A percentile compares a stretch with the other conserved stretches of the same genome.
Evolutionary conservation across 2,329 filamentous ascomycete genomes (phyloP).

Genomic region (Byssothecium circinans): DNA sequence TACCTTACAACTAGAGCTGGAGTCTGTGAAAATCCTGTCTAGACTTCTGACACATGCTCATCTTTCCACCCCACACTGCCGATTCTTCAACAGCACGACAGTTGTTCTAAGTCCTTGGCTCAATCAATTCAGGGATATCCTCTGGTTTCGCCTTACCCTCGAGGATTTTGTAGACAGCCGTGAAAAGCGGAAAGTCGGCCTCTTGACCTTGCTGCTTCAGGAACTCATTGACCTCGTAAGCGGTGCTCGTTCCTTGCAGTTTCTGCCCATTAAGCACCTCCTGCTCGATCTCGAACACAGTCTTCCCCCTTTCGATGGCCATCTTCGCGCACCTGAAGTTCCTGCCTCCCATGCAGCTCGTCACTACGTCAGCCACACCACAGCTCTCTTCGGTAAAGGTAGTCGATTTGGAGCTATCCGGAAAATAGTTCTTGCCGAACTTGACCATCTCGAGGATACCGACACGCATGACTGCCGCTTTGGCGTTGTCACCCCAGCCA

Average conservation of each 20-base stretch:
- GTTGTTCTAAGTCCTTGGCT: conserved; percentile 34
- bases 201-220: conserved; percentile 76
- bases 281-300: conserved; percentile 84
- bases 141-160: conserved; percentile 75
- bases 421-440: conserved; percentile 93
- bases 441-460: conserved; percentile 88
- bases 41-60: too few relatives aligned
- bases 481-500: conserved; percentile 98
- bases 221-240: conserved; percentile 88
- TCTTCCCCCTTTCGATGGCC: conserved; percentile 75
- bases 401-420: conserved; percentile 72
- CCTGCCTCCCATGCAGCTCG: conserved; percentile 85
- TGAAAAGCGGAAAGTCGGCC: conserved; percentile 88
- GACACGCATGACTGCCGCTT: conserved; percentile 97
- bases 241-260: conserved; percentile 90
- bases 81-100: neutral
- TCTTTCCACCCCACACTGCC: neutral
- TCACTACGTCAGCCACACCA: conserved; percentile 93
- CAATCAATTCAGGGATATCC: conserved; percentile 71
- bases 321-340: conserved; percentile 95
- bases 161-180: conserved; percentile 80
- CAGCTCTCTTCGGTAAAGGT: conserved; percentile 98
- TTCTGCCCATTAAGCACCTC: conserved; percentile 95
- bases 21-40: too few relatives aligned
- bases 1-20: too few relatives aligned